Evolutionary conservation across 768 basidiomycete species (phyloP), one percentile per base, ranked within the genome.

Genomic region (Serendipita sp.): DNA sequence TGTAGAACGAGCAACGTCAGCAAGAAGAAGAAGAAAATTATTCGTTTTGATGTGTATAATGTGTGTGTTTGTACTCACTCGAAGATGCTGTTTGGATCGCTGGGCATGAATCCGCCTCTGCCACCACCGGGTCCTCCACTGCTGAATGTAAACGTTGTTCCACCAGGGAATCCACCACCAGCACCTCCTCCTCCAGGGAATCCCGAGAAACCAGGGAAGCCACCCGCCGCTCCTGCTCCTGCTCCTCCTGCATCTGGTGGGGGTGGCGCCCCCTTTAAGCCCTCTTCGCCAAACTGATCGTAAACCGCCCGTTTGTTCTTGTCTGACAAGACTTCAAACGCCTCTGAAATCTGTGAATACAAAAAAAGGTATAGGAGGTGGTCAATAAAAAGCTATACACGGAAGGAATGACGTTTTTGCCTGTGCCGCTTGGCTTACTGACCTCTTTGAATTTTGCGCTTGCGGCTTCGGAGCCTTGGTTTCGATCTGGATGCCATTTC

Each of bases 401-500:
- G n/a, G 38, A 14, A 38, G 14, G 38, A 14, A 38, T 38, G 38
- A 38, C 48, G 64, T 48, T 42, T 22, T 2, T 60, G 42, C 33
- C 51, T 26, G 42, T 60, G 22, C 44, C 61, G n/a, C 3, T 3
- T 11, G 26, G 31, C 0, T 20, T 14, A 69, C 77, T 28, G 43
- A 85, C 92, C 80, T 94, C 82, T 75, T 99, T 94, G 74, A 99
- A 98, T 73, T 88, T 95, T 72, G 81, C 79, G 2, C 82, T 85
- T 0, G 95, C 88, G 66, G 85, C 86, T 67, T 93, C 93, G 58
- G 88, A 85, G 30, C 74, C 71, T 5, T 75, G 75, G 70, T 96
- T 95, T 42, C 93, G 81, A 71, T 96, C 93, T 41, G 94, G 94
- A 72, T 98, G 95, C 85, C 89, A 86, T 81, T 90, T 92, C 72